phyloP scores from a whole-genome alignment of 768 basidiomycete species.

The Phylloporus sp. region DNA sequence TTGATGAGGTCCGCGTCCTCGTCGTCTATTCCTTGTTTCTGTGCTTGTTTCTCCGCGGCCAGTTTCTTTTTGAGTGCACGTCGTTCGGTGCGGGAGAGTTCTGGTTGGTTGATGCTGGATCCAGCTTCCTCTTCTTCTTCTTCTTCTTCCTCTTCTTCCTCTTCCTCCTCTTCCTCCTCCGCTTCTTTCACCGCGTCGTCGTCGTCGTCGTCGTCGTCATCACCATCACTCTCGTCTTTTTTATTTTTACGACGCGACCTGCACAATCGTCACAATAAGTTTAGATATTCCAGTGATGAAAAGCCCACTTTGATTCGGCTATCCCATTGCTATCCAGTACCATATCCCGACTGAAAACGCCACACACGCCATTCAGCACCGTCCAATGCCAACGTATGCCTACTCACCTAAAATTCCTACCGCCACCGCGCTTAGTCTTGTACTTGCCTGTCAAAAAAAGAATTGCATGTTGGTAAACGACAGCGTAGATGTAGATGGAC shows the following conservation, averaged over 20 bases:
- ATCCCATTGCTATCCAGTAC: conserved; percentile 53
- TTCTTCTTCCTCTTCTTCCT: conserved; percentile 38
- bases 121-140: conserved; percentile 35
- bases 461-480: not conserved
- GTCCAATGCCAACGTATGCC: conserved; percentile 3
- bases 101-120: conserved; percentile 37
- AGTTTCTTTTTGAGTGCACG: conserved; percentile 83
- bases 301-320: conserved; percentile 38
- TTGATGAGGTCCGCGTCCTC: conserved; percentile 73
- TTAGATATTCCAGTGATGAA: conserved; percentile 9
- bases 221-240: conserved; percentile 37
- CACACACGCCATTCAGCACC: conserved; percentile 7
- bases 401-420: conserved; percentile 71
- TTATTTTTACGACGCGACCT: conserved; percentile 24
- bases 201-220: conserved; percentile 38
- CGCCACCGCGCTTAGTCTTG: conserved; percentile 85
- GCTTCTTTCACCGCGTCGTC: conserved; percentile 39
- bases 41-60: conserved; percentile 41
- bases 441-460: conserved; percentile 53
- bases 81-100: conserved; percentile 67
- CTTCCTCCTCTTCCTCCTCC: conserved; percentile 41
- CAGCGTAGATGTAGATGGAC: not conserved
- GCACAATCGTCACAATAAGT: conserved; percentile 7
- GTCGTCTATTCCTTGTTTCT: conserved; percentile 38
- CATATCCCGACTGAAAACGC: conserved; percentile 48